Evolutionary conservation across 176 grass and related monocot species (phyloP).

Genomic region (Hsuehochloa calcarea): DNA sequence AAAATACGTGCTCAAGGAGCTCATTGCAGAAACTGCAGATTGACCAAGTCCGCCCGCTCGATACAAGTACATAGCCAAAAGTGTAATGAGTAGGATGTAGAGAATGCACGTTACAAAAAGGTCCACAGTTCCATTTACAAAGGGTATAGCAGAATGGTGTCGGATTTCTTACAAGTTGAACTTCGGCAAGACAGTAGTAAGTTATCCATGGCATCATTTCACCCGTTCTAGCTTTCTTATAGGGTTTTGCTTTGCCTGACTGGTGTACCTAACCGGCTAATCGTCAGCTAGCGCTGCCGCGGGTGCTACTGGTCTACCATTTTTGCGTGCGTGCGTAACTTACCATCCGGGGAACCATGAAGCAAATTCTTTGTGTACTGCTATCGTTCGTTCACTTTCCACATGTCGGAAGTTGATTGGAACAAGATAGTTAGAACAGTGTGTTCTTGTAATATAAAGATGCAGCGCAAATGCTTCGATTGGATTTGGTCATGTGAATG

Average conservation of each 20-base stretch:
- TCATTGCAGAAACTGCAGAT: conserved; percentile 51
- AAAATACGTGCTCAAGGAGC: conserved; percentile 61
- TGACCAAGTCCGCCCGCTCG: conserved; percentile 31
- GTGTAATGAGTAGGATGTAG: neutral
- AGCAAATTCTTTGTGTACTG: neutral
- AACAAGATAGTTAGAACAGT: neutral
- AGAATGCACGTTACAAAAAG: neutral
- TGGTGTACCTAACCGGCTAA: neutral
- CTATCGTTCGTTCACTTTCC: neutral
- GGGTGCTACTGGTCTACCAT: neutral
- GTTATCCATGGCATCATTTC: neutral
- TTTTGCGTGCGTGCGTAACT: no score
- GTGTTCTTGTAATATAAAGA: neutral
- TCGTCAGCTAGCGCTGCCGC: neutral
- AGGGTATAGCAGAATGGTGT: conserved; percentile 15
- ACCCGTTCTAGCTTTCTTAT: neutral
- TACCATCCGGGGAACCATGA: neutral
- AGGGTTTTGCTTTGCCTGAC: neutral
- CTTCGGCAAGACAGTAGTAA: neutral
- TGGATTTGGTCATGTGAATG: neutral
- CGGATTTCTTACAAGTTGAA: conserved; percentile 1
- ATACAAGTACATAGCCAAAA: conserved; percentile 4
- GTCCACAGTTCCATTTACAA: neutral
- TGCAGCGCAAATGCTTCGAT: neutral
- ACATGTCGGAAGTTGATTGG: neutral